A percentile compares a stretch with the other conserved stretches of the same genome.
Conservation (phyloP, 1,139 yeast species). For the Geotrichum phurueaensis region DNA sequence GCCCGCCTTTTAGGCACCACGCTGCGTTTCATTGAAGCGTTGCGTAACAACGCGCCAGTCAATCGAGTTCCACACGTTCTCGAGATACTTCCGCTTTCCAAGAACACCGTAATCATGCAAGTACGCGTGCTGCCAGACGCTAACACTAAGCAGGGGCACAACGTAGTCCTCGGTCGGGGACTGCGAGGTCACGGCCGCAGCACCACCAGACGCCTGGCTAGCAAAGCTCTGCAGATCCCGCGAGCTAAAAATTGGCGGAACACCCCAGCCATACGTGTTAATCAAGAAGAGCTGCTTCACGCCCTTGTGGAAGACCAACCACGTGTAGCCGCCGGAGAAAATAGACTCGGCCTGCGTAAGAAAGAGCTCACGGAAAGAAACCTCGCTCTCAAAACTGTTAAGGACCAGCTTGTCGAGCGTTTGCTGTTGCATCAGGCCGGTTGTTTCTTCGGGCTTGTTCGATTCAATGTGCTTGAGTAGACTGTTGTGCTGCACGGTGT, state of each 20-base stretch:
- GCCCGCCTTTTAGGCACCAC: neutral
- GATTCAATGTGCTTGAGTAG: constrained; percentile 1
- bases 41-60: constrained; percentile 72
- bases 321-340: constrained; percentile 81
- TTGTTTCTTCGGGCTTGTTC: neutral
- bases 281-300: constrained; percentile 56
- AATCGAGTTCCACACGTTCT: constrained; percentile 69
- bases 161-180: constrained; percentile 7
- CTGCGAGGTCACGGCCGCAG: neutral
- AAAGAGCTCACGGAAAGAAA: constrained; percentile 50
- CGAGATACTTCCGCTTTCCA: constrained; percentile 71
- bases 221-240: constrained; percentile 40
- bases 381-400: constrained; percentile 38
- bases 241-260: constrained; percentile 68
- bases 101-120: constrained; percentile 77
- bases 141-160: constrained; percentile 70
- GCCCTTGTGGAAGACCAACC: constrained; percentile 54
- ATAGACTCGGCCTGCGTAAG: constrained; percentile 55
- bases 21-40: constrained; percentile 18
- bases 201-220: neutral
- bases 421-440: neutral
- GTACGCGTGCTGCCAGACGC: constrained; percentile 84
- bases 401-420: neutral
- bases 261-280: constrained; percentile 77
- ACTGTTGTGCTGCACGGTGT: constrained; percentile 7